Conservation (phyloP, 768 basidiomycete species). For the Collybia nuda region DNA sequence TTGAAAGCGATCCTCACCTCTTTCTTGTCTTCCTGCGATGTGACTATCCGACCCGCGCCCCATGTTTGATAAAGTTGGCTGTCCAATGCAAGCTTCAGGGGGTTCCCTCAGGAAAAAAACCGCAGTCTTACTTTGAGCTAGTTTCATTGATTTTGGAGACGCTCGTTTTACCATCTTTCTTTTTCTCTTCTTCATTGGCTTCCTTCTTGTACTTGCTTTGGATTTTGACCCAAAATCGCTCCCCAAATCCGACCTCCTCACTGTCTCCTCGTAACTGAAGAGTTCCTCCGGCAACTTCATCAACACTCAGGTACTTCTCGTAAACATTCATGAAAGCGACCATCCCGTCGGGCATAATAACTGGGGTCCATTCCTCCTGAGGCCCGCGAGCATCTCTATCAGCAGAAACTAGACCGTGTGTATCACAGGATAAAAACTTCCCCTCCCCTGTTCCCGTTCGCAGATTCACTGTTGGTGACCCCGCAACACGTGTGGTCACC, state of each 20-base stretch:
- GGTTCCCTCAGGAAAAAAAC: background rate
- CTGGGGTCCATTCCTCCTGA: constrained; percentile 92
- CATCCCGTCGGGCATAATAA: constrained; percentile 82
- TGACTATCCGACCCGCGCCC: constrained; percentile 76
- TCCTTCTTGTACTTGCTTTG: constrained; percentile 89
- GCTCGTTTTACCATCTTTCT: constrained; percentile 55
- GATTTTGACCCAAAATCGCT: constrained; percentile 87
- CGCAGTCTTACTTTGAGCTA: constrained; percentile 61
- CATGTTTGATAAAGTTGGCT: constrained; percentile 80
- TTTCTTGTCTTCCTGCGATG: constrained; percentile 69
- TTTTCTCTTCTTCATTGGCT: constrained; percentile 75
- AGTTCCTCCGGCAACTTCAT: constrained; percentile 83
- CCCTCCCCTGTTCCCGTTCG: constrained; percentile 86
- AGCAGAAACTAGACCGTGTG: constrained; percentile 79
- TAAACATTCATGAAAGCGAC: constrained; percentile 87
- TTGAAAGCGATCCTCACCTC: constrained; percentile 45
- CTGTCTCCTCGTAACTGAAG: constrained; percentile 81
- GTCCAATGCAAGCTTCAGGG: constrained; percentile 7
- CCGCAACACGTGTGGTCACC: constrained; percentile 86
- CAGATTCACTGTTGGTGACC: constrained; percentile 81
- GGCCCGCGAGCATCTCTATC: constrained; percentile 89
- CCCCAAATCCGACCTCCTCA: constrained; percentile 81
- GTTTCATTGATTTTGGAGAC: constrained; percentile 67
- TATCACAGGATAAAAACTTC: constrained; percentile 88
- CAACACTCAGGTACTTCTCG: constrained; percentile 83